Evolutionary conservation across 495 filamentous ascomycete species (phyloP), one percentile per base, ranked within the genome.

Genomic region (Aspergillus nidulans): DNA sequence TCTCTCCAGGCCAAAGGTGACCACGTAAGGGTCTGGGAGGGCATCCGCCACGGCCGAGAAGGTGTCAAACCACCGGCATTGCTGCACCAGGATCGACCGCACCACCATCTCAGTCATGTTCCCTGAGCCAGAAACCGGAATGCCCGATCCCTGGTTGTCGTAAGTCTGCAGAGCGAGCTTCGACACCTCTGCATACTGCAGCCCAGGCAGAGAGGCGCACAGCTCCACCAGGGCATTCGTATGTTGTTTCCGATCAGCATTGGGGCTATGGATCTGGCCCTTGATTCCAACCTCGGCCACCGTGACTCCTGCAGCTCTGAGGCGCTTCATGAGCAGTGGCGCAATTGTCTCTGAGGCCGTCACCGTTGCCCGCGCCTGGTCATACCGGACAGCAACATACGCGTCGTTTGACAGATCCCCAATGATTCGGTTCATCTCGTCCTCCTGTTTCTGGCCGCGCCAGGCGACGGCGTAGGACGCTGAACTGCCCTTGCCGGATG

Each of bases 341-440:
- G 18, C 9, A 13, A 15, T 50, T 1, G 5, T 9, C 0, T 20
- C 10, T 1, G 45, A 4, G 12, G 34, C 32, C 2, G 64, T 67
- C 32, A 70, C 49, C 0, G 68, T 70, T 4, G 58, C 74, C 15
- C 75, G 60, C 2, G 63, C 59, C 18, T 76, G 63, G 45, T 80
- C 77, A 30, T 67, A 75, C 9, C 49, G 26, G 6, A 77, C 76
- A 3, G 77, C 76, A n/a, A 77, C 52, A 41, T 80, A 80, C 15
- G 72, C 69, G 63, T 77, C 26, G 26, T 9, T 28, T 9, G 26
- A 4, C 26, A 50, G 36, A 4, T 40, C 12, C 4, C 5, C 8
- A 4, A 9, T 28, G 26, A 28, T 28, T 9, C 26, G 26, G 26
- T 28, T 28, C 26, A 28, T 28, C 4, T 28, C 26, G 26, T 28